These are phyloP conservation scores for Aureobasidium pullulans DNA, from an alignment of 2,329 filamentous ascomycete genomes.

Conservation along the genomic window DNA sequence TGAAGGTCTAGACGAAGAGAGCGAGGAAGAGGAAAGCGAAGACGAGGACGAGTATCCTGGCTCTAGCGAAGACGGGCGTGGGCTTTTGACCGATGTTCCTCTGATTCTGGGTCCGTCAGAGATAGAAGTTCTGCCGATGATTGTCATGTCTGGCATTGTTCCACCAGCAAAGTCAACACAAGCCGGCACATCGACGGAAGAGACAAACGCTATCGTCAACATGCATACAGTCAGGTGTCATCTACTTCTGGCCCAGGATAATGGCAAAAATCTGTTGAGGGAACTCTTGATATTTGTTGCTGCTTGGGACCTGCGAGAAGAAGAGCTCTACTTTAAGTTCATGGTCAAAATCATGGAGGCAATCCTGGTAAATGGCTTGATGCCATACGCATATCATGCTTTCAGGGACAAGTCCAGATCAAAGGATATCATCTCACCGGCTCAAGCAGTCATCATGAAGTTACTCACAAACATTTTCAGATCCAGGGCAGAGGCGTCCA, in stretches of 20 bases:
- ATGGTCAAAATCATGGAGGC: conserved; percentile 94
- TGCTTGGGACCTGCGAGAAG: conserved; percentile 91
- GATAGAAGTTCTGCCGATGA: conserved; percentile 94
- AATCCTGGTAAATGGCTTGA: conserved; percentile 77
- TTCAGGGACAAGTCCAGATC: conserved; percentile 62
- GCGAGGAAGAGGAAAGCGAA: conserved; percentile 51
- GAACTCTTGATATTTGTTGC: conserved; percentile 94
- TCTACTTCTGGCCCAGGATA: conserved; percentile 81
- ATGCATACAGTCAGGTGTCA: conserved; percentile 86
- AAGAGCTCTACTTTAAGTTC: conserved; percentile 91
- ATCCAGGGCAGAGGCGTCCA: conserved; percentile 41
- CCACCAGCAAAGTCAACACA: conserved; percentile 48
- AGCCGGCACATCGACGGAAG: conserved; percentile 53
- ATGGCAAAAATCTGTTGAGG: conserved; percentile 78
- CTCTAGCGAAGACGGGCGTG: conserved; percentile 61
- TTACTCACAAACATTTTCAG: conserved; percentile 86
- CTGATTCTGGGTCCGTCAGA: conserved; percentile 91
- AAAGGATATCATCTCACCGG: conserved; percentile 93
- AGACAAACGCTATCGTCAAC: conserved; percentile 57
- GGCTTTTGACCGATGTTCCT: conserved; percentile 84
- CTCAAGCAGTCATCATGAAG: conserved; percentile 86
- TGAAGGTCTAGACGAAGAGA: conserved; percentile 30
- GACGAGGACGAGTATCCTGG: conserved; percentile 68
- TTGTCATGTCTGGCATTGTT: conserved; percentile 89
- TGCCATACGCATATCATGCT: conserved; percentile 87